A percentile compares a stretch with the other conserved stretches of the same genome.
These are phyloP conservation scores for Hymenoscyphus occultus DNA, from an alignment of 2,329 filamentous ascomycete genomes.

Conservation along the genomic window DNA sequence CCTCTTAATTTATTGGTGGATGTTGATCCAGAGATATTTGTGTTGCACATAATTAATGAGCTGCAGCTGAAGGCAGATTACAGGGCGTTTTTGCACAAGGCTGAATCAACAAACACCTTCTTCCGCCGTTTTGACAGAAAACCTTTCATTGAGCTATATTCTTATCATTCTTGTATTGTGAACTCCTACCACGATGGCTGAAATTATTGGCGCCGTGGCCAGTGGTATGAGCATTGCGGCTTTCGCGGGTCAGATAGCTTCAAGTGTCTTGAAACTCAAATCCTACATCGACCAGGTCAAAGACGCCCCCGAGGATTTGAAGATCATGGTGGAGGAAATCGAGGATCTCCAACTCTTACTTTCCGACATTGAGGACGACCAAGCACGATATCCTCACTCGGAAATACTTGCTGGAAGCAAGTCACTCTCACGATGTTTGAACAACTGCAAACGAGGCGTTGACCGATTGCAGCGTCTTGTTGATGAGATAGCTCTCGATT, in stretches of 20 bases:
- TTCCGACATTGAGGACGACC: not conserved
- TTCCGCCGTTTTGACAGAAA: too few relatives aligned
- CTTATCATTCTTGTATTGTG: too few relatives aligned
- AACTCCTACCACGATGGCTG: not conserved
- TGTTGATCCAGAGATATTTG: too few relatives aligned
- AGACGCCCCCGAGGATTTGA: constrained; percentile 6
- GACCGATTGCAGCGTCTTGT: not conserved
- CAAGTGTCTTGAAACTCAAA: constrained; percentile 9
- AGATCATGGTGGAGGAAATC: constrained; percentile 7
- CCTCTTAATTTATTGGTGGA: too few relatives aligned
- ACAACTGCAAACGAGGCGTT: not conserved
- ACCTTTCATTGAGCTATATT: too few relatives aligned
- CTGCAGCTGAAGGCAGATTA: too few relatives aligned
- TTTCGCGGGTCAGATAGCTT: constrained; percentile 5
- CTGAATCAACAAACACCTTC: too few relatives aligned
- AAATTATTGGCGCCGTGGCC: not conserved
- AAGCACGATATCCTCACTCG: not conserved
- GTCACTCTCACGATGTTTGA: not conserved
- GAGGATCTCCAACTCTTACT: constrained; percentile 3
- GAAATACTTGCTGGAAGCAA: not conserved
- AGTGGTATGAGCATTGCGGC: not conserved
- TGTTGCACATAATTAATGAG: too few relatives aligned
- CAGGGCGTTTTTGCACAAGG: too few relatives aligned
- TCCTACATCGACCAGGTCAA: constrained; percentile 3
- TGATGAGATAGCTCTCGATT: not conserved